Conservation (phyloP, 352 stramenopile species). For the Phytophthora crassamura region DNA sequence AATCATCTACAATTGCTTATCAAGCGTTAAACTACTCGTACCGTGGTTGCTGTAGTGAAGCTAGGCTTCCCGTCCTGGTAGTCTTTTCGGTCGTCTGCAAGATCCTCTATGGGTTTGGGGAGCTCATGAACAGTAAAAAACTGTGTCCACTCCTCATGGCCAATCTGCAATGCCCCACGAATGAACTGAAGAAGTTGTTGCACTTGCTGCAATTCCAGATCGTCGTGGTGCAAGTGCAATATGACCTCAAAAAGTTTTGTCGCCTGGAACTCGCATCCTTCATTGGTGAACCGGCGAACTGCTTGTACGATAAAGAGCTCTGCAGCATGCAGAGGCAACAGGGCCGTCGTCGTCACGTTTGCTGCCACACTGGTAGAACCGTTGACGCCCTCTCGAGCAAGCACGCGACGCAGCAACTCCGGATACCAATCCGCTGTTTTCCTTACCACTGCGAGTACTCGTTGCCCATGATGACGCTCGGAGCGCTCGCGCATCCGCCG, state of each 20-base stretch:
- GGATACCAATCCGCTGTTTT: constrained; percentile 56
- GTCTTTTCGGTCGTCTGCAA: constrained; percentile 15
- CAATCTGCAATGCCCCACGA: constrained; percentile 41
- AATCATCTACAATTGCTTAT: constrained; percentile 19
- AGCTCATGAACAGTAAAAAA: constrained; percentile 55
- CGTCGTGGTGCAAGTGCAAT: constrained; percentile 50
- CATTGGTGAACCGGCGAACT: constrained; percentile 50
- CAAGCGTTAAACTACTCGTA: constrained; percentile 20
- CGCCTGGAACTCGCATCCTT: constrained; percentile 51
- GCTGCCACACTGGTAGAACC: not conserved
- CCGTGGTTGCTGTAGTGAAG: constrained; percentile 9
- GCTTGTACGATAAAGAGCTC: constrained; percentile 63
- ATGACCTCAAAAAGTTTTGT: constrained; percentile 56
- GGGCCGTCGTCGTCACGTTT: not conserved
- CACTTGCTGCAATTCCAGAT: constrained; percentile 48
- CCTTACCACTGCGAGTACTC: constrained; percentile 37
- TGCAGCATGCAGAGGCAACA: constrained; percentile 44
- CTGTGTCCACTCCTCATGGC: constrained; percentile 44
- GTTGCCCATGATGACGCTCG: constrained; percentile 50
- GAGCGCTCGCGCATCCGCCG: constrained; percentile 55
- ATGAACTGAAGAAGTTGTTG: constrained; percentile 66
- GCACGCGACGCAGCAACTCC: constrained; percentile 55
- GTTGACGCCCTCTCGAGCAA: constrained; percentile 40
- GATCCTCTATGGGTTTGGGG: constrained; percentile 35
- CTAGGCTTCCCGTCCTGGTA: constrained; percentile 21